phyloP scores from a whole-genome alignment of 2,329 filamentous ascomycete species.

The Apiospora hydei region DNA sequence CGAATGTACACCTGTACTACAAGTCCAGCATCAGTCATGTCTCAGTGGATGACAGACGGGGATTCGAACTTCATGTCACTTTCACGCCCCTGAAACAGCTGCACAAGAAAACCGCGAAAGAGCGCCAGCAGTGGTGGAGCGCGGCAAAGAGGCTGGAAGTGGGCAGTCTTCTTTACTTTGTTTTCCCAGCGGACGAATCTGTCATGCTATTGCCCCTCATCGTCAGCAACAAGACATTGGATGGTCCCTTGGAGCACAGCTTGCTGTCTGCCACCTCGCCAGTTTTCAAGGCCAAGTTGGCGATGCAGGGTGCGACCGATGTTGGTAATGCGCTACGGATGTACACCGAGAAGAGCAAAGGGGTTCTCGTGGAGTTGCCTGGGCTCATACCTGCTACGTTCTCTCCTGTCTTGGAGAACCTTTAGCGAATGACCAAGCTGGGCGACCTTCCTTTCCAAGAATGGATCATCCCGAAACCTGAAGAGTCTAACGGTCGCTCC shows the following conservation, averaged over 20 bases:
- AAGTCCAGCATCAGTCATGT: conserved; percentile 39
- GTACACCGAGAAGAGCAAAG: background rate
- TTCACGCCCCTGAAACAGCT: conserved; percentile 58
- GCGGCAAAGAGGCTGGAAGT: background rate
- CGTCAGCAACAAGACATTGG: background rate
- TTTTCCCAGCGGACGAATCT: background rate
- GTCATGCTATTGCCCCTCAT: background rate
- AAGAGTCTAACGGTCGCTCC: background rate
- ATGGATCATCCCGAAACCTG: background rate
- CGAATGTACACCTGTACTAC: conserved; percentile 49
- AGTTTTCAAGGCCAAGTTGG: background rate
- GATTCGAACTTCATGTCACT: conserved; percentile 54
- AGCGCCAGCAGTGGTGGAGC: background rate
- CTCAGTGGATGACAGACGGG: conserved; percentile 44
- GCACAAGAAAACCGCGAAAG: background rate
- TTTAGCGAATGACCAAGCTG: background rate
- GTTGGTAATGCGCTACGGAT: background rate
- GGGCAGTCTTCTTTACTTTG: background rate
- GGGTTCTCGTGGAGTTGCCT: background rate
- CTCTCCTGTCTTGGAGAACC: background rate
- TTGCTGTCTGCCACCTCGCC: background rate
- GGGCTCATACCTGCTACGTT: background rate
- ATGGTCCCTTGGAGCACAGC: background rate
- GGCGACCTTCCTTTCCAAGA: background rate
- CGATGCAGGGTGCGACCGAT: background rate